These are phyloP conservation scores for Lactifluus volemus DNA, from an alignment of 768 basidiomycete genomes.

Conservation along the genomic window DNA sequence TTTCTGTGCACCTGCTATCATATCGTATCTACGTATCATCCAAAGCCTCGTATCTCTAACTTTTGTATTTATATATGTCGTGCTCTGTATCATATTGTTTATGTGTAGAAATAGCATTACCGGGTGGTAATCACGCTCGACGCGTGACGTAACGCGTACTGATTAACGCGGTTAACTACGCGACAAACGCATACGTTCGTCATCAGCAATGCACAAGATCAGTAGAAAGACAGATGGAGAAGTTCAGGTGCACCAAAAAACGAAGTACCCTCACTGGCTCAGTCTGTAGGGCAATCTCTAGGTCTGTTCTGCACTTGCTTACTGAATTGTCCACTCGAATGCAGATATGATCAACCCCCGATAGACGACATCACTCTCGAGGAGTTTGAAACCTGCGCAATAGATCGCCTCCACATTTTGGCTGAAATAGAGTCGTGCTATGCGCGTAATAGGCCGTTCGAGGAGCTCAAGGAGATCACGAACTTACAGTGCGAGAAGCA, in stretches of 20 bases:
- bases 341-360: slow-evolving; percentile 82
- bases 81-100: slow-evolving; percentile 15
- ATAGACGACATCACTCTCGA: slow-evolving; percentile 85
- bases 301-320: not conserved
- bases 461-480: slow-evolving; percentile 64
- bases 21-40: slow-evolving; percentile 10
- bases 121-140: not conserved
- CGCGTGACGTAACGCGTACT: slow-evolving; percentile 10
- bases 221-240: slow-evolving; percentile 10
- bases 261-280: slow-evolving; percentile 55
- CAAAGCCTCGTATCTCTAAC: not conserved
- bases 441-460: slow-evolving; percentile 73
- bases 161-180: slow-evolving; percentile 2
- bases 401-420: slow-evolving; percentile 79
- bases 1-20: not conserved
- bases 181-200: not conserved
- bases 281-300: slow-evolving; percentile 52
- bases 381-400: slow-evolving; percentile 87
- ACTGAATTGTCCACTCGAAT: not conserved
- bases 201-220: slow-evolving; percentile 14
- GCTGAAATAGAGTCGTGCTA: slow-evolving; percentile 88
- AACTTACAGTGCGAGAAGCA: slow-evolving; percentile 61
- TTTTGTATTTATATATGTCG: slow-evolving; percentile 15
- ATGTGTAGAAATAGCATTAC: not conserved
- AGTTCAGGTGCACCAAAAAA: slow-evolving; percentile 24